phyloP scores from a whole-genome alignment of 1,284 basidiomycete genomes.

The Athelia psychrophila region DNA sequence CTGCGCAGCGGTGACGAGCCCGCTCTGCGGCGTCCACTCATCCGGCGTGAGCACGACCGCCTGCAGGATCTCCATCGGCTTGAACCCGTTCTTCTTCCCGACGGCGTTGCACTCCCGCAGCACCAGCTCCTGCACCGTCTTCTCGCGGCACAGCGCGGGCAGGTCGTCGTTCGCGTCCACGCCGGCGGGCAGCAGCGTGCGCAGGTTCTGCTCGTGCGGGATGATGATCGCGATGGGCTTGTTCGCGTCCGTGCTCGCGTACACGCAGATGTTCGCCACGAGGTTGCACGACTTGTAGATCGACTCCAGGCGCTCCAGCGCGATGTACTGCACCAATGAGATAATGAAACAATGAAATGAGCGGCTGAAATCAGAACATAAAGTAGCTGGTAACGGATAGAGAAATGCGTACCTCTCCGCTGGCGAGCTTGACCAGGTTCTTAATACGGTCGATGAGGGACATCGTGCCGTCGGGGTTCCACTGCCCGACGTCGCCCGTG shows the following conservation, averaged over 20 bases:
- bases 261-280: slow-evolving; percentile 84
- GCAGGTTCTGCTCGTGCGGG: slow-evolving; percentile 80
- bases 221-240: slow-evolving; percentile 87
- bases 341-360: no score
- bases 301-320: slow-evolving; percentile 87
- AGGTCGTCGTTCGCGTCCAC: slow-evolving; percentile 45
- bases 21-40: slow-evolving; percentile 91
- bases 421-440: slow-evolving; percentile 87
- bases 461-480: slow-evolving; percentile 86
- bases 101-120: slow-evolving; percentile 78
- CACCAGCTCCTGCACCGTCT: slow-evolving; percentile 61
- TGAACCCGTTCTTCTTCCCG: slow-evolving; percentile 89
- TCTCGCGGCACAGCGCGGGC: slow-evolving; percentile 60
- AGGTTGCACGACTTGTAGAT: slow-evolving; percentile 86
- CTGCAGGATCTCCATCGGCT: slow-evolving; percentile 79
- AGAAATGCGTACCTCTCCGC: slow-evolving; percentile 69
- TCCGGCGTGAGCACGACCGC: slow-evolving; percentile 78
- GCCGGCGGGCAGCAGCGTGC: slow-evolving; percentile 28
- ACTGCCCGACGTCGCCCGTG: slow-evolving; percentile 87
- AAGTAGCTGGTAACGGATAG: no score
- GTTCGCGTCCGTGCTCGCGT: slow-evolving; percentile 80
- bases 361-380: no score
- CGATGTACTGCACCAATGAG: slow-evolving; percentile 88
- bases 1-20: slow-evolving; percentile 88
- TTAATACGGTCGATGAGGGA: slow-evolving; percentile 81